Base-by-base conservation (phyloP, 495 filamentous ascomycete genomes). In the Penicillium coprophilum region DNA sequence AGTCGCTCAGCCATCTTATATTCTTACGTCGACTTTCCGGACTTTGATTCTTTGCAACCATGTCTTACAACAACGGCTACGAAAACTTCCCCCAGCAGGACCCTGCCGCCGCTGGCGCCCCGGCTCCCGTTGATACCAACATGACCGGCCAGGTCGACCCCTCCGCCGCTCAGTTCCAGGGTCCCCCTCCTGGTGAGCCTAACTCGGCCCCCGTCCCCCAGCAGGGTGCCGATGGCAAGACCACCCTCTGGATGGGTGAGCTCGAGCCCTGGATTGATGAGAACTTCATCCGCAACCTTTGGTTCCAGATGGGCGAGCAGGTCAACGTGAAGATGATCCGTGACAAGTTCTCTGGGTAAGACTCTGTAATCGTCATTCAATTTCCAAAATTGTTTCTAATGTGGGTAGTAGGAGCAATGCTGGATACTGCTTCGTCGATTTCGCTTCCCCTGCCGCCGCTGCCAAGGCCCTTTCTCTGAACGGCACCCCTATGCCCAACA, bases 321-420 rank as follows among this genome's bases (percentile, higher is more conserved):
- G 94, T 99, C 64, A 97, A 97, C 65, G 94, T 99, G 54, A 99
- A 99, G 83, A 96, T 99, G 85, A 99, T 99, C 66, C 92, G 94
- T 57, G 94, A 99, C 78, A 96, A 96, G 74, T 96, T 96, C 71
- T 97, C 94, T 73, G 94, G 94, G 93, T 97, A 87, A 71, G 90
- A 66, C 57, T 50, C n/a, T 28, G 30, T 45, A 56, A 50, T 41
- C 31, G 12, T 28, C 3, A 30, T 11, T 12, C 12, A 0, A 45
- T 13, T 28, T 50, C 45, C 45, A 56, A 65, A 62, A 51, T 59
- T 56, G 62, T 70, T 71, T 71, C 78, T 76, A 80, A 78, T 79
- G 64, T 68, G 73, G 74, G 68, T 74, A 75, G 70, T 73, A 86
- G 77, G 72, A 97, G 94, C 64, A 97, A 96, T 73, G 94, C 94